Percentiles rank a stretch among this genome's conserved stretches.
Evolutionary conservation across 2,329 filamentous ascomycete species (phyloP).

Genomic region (Trichoderma arundinaceum): DNA sequence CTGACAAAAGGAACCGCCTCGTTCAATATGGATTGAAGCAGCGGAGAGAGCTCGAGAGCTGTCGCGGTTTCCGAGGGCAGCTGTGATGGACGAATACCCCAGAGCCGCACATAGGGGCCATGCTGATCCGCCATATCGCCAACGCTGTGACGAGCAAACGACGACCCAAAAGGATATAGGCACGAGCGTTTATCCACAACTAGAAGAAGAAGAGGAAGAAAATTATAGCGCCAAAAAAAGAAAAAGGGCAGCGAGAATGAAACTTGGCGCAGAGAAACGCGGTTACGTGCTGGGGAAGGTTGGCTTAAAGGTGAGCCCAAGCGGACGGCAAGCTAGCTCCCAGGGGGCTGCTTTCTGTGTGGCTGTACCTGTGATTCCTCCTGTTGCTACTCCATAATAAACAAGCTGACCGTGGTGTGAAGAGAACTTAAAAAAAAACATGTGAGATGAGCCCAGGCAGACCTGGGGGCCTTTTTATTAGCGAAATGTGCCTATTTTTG

Average conservation of each 20-base stretch:
- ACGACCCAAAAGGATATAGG: neutral
- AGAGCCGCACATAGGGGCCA: slow-evolving; percentile 60
- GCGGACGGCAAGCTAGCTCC: slow-evolving; percentile 4
- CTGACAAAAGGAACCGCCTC: slow-evolving; percentile 66
- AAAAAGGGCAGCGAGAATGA: neutral
- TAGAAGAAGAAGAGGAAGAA: neutral
- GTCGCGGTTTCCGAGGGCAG: slow-evolving; percentile 52
- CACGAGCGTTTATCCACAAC: neutral
- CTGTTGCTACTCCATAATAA: slow-evolving; percentile 10
- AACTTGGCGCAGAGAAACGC: slow-evolving; percentile 6
- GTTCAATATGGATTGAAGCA: slow-evolving; percentile 59
- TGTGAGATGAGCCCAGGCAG: slow-evolving; percentile 9
- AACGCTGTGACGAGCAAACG: neutral
- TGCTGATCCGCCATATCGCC: slow-evolving; percentile 35
- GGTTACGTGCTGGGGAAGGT: neutral
- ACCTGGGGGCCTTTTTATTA: slow-evolving; percentile 14
- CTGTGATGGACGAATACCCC: slow-evolving; percentile 56
- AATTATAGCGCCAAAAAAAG: neutral
- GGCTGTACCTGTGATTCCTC: neutral
- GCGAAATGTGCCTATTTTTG: slow-evolving; percentile 13
- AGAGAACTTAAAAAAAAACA: slow-evolving; percentile 13
- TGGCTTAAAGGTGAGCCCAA: slow-evolving; percentile 3
- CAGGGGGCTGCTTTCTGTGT: slow-evolving; percentile 11
- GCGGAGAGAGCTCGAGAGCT: slow-evolving; percentile 53
- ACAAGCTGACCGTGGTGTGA: slow-evolving; percentile 4